These are phyloP conservation scores for Lomentospora prolificans DNA, from an alignment of 2,329 filamentous ascomycete genomes.

Conservation along the genomic window DNA sequence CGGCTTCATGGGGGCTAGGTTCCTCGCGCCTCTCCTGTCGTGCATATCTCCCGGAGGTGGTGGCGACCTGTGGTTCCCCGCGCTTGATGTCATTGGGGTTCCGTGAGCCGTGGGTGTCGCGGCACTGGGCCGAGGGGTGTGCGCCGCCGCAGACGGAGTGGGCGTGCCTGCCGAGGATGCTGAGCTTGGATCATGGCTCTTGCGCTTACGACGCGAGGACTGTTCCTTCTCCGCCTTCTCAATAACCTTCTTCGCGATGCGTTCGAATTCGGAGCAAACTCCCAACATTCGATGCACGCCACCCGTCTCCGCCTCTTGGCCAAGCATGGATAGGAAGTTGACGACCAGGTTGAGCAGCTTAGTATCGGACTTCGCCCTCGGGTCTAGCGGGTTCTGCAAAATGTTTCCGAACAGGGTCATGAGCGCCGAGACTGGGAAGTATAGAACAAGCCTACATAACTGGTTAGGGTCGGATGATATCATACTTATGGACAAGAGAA, in stretches of 20 bases:
- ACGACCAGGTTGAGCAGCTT: constrained; percentile 89
- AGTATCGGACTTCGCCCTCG: constrained; percentile 77
- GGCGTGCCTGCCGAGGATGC: constrained; percentile 12
- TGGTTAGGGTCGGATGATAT: neutral
- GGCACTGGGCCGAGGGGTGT: constrained; percentile 20
- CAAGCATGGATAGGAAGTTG: constrained; percentile 79
- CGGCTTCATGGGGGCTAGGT: constrained; percentile 27
- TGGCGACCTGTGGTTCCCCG: constrained; percentile 20
- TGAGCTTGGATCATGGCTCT: constrained; percentile 45
- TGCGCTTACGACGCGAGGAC: constrained; percentile 72
- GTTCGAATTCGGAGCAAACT: constrained; percentile 91
- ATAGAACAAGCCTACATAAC: constrained; percentile 67
- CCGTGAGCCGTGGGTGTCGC: constrained; percentile 20
- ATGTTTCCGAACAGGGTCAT: constrained; percentile 96
- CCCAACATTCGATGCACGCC: constrained; percentile 89
- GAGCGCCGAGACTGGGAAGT: constrained; percentile 90
- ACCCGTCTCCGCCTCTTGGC: constrained; percentile 80
- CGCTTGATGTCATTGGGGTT: constrained; percentile 13
- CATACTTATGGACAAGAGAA: neutral
- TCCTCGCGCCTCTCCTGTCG: neutral
- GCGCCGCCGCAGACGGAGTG: constrained; percentile 17
- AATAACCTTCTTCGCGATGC: constrained; percentile 82
- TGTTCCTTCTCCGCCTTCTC: constrained; percentile 86
- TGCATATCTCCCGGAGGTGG: constrained; percentile 12
- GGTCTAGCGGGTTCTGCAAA: constrained; percentile 86